Evolutionary conservation across 1,139 yeast genomes (phyloP).

Genomic region (Yamadazyma diospyri): DNA sequence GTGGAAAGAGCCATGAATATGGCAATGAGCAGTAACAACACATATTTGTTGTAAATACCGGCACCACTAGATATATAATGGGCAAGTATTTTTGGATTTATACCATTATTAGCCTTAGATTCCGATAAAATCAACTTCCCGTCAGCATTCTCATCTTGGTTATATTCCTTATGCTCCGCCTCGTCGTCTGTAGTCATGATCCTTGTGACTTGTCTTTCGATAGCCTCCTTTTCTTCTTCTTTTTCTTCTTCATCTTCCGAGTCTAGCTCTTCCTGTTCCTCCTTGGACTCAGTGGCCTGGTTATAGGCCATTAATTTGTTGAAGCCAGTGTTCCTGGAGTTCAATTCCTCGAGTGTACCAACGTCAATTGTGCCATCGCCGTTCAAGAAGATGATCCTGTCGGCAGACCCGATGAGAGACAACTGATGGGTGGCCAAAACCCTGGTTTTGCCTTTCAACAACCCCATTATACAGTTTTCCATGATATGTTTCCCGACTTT

Average conservation of each 20-base stretch:
- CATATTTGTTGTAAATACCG: conserved; percentile 32
- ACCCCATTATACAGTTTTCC: conserved; percentile 34
- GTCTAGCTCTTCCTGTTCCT: conserved; percentile 18
- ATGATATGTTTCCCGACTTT: conserved; percentile 46
- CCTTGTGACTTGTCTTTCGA: conserved; percentile 22
- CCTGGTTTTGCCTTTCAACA: conserved; percentile 35
- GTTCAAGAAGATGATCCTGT: conserved; percentile 37
- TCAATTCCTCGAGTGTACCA: conserved; percentile 38
- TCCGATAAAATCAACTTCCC: conserved; percentile 32
- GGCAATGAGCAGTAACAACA: conserved; percentile 12
- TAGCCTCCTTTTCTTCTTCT: conserved; percentile 26
- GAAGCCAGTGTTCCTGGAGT: conserved; percentile 19
- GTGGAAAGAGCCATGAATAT: conserved; percentile 41
- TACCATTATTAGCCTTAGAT: conserved; percentile 37
- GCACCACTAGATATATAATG: conserved; percentile 58
- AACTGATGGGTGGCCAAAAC: conserved; percentile 47
- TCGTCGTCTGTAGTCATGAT: conserved; percentile 13
- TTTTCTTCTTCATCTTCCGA: conserved; percentile 10
- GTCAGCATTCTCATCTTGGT: conserved; percentile 16
- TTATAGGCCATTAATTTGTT: conserved; percentile 18
- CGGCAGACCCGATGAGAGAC: conserved; percentile 40
- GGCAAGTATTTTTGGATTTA: conserved; percentile 25
- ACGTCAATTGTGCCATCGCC: conserved; percentile 36
- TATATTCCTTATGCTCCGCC: conserved; percentile 12
- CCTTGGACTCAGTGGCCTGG: conserved; percentile 18